A percentile compares a stretch with the other conserved stretches of the same genome.
Conservation (phyloP, 768 basidiomycete genomes). For the Postia placenta region DNA sequence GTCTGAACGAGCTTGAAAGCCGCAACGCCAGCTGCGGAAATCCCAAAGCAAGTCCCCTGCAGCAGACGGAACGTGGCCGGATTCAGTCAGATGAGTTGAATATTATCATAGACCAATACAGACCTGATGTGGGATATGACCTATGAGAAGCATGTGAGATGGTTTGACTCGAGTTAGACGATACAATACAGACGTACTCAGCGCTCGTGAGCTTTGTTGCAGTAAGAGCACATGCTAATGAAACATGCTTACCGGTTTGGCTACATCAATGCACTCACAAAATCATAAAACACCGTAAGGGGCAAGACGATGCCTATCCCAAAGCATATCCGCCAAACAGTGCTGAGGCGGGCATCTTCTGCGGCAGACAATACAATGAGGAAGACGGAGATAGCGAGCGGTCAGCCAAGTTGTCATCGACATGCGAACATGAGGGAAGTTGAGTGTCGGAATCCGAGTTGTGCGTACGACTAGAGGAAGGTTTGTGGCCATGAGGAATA, state of each 20-base stretch:
- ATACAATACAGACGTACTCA: constrained; percentile 39
- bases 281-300: constrained; percentile 64
- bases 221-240: constrained; percentile 25
- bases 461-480: constrained; percentile 52
- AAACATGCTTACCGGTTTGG: constrained; percentile 51
- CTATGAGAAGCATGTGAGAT: background rate
- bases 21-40: constrained; percentile 51
- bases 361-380: constrained; percentile 64
- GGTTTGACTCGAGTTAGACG: constrained; percentile 1
- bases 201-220: constrained; percentile 63
- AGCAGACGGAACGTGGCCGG: too few species aligned
- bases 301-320: constrained; percentile 59
- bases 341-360: constrained; percentile 53
- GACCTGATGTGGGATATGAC: constrained; percentile 3
- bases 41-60: background rate
- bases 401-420: constrained; percentile 52
- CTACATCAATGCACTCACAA: constrained; percentile 62
- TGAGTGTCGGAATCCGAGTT: background rate
- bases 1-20: constrained; percentile 64
- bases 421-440: background rate
- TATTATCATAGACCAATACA: background rate
- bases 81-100: background rate
- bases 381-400: constrained; percentile 60
- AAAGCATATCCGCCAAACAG: constrained; percentile 65
- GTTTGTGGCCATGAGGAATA: constrained; percentile 75